These are phyloP conservation scores for Naematelia aurantialba DNA, from an alignment of 768 basidiomycete genomes.

Conservation along the genomic window DNA sequence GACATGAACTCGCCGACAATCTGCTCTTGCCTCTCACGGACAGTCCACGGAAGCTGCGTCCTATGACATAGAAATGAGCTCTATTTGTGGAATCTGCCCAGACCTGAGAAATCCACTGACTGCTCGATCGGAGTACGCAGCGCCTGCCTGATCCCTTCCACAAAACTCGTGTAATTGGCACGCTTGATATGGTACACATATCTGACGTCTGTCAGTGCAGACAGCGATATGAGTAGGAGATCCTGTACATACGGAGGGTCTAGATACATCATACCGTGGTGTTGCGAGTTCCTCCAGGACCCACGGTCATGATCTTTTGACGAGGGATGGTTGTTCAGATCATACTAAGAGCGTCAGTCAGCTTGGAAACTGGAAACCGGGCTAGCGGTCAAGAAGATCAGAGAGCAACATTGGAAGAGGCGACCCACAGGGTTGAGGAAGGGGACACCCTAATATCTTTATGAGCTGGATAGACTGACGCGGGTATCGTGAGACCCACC, in stretches of 20 bases:
- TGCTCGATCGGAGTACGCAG: slow-evolving; percentile 17
- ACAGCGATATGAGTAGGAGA: not conserved
- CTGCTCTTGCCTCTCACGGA: slow-evolving; percentile 14
- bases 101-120: slow-evolving; percentile 6
- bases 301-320: not conserved
- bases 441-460: slow-evolving; percentile 15
- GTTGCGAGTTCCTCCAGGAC: slow-evolving; percentile 1
- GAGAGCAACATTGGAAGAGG: not conserved
- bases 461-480: not conserved
- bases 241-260: not conserved
- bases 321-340: not conserved
- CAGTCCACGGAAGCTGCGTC: slow-evolving; percentile 6
- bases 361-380: too few relatives aligned
- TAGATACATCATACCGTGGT: not conserved
- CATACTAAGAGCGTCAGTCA: not conserved
- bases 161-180: slow-evolving; percentile 15
- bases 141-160: slow-evolving; percentile 20
- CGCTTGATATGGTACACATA: slow-evolving; percentile 24
- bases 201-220: not conserved
- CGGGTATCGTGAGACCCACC: slow-evolving; percentile 12
- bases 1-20: slow-evolving; percentile 6
- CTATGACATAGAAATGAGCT: not conserved
- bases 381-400: too few relatives aligned
- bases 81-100: not conserved
- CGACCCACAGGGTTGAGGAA: slow-evolving; percentile 17